These are phyloP conservation scores for Umbelopsis vinacea DNA, from an alignment of 192 early-diverging fungal genomes.

Conservation along the genomic window DNA sequence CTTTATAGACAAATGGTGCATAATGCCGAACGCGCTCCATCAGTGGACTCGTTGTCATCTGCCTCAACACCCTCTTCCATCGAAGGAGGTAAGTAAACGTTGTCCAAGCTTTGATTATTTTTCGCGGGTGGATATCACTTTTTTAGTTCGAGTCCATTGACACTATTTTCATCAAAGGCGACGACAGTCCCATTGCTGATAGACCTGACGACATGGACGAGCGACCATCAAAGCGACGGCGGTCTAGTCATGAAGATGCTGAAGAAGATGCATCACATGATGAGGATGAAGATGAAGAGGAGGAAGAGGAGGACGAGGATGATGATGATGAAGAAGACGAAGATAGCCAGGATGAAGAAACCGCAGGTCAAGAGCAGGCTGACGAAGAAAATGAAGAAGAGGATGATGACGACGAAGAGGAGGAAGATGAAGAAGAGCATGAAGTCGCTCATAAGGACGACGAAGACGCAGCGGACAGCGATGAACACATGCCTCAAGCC, in stretches of 20 bases:
- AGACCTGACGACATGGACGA: slow-evolving; percentile 4
- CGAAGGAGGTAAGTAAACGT: slow-evolving; percentile 27
- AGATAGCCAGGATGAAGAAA: slow-evolving; percentile 14
- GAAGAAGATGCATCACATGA: slow-evolving; percentile 25
- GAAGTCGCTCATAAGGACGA: slow-evolving; percentile 37
- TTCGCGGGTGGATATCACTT: not conserved
- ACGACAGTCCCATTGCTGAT: slow-evolving; percentile 7
- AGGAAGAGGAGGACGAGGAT: slow-evolving; percentile 30
- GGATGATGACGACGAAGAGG: slow-evolving; percentile 26
- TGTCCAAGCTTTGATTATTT: not conserved
- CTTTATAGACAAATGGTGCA: slow-evolving; percentile 21
- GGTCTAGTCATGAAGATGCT: slow-evolving; percentile 25
- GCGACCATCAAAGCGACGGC: slow-evolving; percentile 20
- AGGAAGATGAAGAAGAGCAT: slow-evolving; percentile 38
- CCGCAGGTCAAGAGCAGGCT: slow-evolving; percentile 14
- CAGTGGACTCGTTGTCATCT: slow-evolving; percentile 23
- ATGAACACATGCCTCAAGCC: slow-evolving; percentile 25
- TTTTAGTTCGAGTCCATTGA: not conserved
- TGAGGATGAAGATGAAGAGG: slow-evolving; percentile 3
- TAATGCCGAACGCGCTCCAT: slow-evolving; percentile 21
- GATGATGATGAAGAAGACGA: slow-evolving; percentile 23
- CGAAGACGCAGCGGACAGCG: slow-evolving; percentile 38
- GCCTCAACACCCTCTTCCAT: slow-evolving; percentile 29
- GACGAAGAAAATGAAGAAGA: slow-evolving; percentile 31
- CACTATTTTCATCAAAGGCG: not conserved